These are phyloP conservation scores for Paramecium primaurelia DNA, from an alignment of 73 alveolate genomes.

Conservation along the genomic window DNA sequence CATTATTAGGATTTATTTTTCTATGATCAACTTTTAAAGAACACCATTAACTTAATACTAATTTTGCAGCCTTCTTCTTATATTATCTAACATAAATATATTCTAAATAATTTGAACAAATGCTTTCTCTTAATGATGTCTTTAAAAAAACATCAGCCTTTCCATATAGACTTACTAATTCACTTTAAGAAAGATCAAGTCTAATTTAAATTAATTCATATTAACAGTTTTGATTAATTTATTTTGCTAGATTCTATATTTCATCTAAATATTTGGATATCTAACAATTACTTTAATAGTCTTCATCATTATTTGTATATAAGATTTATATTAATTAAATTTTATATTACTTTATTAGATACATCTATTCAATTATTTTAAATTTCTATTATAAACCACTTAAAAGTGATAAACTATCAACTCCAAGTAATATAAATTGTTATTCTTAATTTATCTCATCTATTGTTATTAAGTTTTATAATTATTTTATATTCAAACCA, in stretches of 20 bases:
- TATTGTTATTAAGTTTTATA: background rate
- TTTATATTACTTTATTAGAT: background rate
- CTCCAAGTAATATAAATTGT: background rate
- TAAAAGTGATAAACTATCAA: background rate
- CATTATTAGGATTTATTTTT: background rate
- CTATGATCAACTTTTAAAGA: background rate
- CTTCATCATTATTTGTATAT: background rate
- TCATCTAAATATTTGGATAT: background rate
- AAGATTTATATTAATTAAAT: background rate
- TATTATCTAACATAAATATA: slow-evolving; percentile 24
- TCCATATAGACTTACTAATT: background rate
- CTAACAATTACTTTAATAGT: background rate
- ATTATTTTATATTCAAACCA: background rate
- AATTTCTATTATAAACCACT: background rate
- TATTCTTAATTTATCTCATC: background rate
- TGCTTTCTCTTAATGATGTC: background rate
- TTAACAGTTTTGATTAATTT: background rate
- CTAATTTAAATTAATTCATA: background rate
- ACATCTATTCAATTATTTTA: background rate
- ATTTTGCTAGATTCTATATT: background rate
- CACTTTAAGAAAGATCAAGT: background rate
- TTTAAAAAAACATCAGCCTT: background rate
- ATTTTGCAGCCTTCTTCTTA: background rate
- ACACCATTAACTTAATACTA: background rate
- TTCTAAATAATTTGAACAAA: background rate